Conservation (phyloP, 1,284 basidiomycete genomes). For the Retiboletus fuscus region DNA sequence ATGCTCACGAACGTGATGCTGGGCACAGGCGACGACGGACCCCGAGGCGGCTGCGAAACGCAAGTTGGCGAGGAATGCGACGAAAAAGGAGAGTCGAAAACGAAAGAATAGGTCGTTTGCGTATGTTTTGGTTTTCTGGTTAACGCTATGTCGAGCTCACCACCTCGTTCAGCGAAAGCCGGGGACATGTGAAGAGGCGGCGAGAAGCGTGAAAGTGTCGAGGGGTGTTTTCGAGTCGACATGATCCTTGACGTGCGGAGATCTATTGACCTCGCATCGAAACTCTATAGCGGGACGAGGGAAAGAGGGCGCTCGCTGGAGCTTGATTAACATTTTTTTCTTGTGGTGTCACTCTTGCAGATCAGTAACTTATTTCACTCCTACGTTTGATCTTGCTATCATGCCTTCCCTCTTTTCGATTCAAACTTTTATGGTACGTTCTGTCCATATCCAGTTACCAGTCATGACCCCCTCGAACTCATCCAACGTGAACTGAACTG, state of each 20-base stretch:
- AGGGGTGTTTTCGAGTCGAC: too few relatives aligned
- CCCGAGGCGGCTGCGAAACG: too few relatives aligned
- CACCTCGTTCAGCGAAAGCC: slow-evolving; percentile 50
- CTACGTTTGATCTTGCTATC: too few relatives aligned
- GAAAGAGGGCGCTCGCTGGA: too few relatives aligned
- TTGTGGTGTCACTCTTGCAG: too few relatives aligned
- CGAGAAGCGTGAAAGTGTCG: slow-evolving; percentile 43
- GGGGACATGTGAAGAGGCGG: slow-evolving; percentile 56
- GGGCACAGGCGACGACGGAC: too few relatives aligned
- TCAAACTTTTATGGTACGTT: slow-evolving; percentile 93
- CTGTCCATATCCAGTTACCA: slow-evolving; percentile 98
- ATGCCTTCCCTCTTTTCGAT: too few relatives aligned
- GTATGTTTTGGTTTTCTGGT: slow-evolving; percentile 54
- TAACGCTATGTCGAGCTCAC: background rate
- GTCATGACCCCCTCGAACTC: slow-evolving; percentile 99
- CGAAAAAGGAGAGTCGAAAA: slow-evolving; percentile 86
- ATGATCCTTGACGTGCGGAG: background rate
- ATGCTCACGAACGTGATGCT: too few relatives aligned
- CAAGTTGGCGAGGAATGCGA: too few relatives aligned
- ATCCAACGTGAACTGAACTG: slow-evolving; percentile 92
- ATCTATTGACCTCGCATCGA: too few relatives aligned
- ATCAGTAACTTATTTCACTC: too few relatives aligned
- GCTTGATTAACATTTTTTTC: too few relatives aligned
- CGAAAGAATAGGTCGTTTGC: slow-evolving; percentile 74
- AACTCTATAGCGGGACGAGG: background rate